These are phyloP conservation scores for Heterobasidion parviporum DNA, from an alignment of 1,284 basidiomycete genomes.

Conservation along the genomic window DNA sequence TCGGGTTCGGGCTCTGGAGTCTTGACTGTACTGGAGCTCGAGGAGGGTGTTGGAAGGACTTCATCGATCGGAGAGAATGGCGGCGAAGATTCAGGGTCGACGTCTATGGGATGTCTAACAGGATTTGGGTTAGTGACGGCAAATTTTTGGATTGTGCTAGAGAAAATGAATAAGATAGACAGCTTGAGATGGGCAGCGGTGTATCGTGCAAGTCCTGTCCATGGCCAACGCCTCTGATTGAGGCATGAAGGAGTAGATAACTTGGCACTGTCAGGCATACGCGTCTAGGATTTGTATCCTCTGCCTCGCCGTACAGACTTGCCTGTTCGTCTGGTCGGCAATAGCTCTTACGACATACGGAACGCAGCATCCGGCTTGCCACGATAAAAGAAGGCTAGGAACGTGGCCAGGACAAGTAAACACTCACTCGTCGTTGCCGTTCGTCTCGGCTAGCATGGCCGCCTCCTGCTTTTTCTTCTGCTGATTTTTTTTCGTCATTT, in stretches of 20 bases:
- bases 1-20: neutral
- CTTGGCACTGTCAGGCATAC: neutral
- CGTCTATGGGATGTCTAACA: neutral
- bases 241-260: neutral
- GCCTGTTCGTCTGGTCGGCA: neutral
- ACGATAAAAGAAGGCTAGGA: neutral
- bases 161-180: no score
- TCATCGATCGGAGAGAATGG: neutral
- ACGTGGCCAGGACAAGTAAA: neutral
- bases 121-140: neutral
- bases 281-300: neutral
- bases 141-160: neutral
- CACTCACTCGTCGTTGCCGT: slow-evolving; percentile 7
- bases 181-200: no score
- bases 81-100: neutral
- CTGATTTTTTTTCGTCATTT: slow-evolving; percentile 21
- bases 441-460: slow-evolving; percentile 8
- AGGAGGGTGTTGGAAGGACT: neutral
- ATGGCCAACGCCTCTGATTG: no score
- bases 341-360: slow-evolving; percentile 1
- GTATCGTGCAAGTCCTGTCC: no score
- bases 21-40: neutral
- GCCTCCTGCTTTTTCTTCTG: slow-evolving; percentile 20
- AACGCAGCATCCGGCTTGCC: neutral
- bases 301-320: neutral